Percentiles rank a stretch among this genome's conserved stretches.
Evolutionary conservation across 805 yeast genomes (phyloP).

Genomic region (Suhomyces tanzawaensis): DNA sequence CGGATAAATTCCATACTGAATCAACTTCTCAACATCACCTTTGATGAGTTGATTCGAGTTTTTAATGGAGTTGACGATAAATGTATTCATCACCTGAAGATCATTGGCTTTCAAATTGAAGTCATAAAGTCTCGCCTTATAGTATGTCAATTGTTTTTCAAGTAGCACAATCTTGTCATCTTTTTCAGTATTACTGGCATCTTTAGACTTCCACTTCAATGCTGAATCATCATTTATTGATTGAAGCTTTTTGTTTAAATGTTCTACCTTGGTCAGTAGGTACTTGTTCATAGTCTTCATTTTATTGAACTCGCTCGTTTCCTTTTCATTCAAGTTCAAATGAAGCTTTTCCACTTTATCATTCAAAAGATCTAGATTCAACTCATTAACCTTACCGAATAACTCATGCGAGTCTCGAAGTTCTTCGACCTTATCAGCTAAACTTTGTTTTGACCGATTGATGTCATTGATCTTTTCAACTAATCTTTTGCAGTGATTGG

Average conservation of each 20-base stretch:
- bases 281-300: conserved; percentile 7
- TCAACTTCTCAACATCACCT: conserved; percentile 27
- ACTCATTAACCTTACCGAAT: conserved; percentile 7
- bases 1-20: conserved; percentile 34
- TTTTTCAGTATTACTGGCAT: not conserved
- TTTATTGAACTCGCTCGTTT: conserved; percentile 13
- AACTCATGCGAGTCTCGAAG: not conserved
- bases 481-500: conserved; percentile 29
- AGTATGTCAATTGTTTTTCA: conserved; percentile 44
- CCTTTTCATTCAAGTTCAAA: conserved; percentile 10
- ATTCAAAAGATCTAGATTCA: conserved; percentile 9
- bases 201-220: not conserved
- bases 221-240: conserved; percentile 20
- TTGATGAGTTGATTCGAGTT: conserved; percentile 25
- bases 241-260: conserved; percentile 28
- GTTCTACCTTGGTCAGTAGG: conserved; percentile 16
- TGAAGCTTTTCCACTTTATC: conserved; percentile 9
- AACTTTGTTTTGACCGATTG: conserved; percentile 4
- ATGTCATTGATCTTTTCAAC: conserved; percentile 25
- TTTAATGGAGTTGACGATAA: conserved; percentile 26
- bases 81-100: conserved; percentile 33
- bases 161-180: conserved; percentile 19
- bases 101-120: conserved; percentile 34
- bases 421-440: conserved; percentile 1
- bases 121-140: conserved; percentile 48